Base-by-base conservation (phyloP, 2,329 filamentous ascomycete genomes). In the Fusarium sp. region DNA sequence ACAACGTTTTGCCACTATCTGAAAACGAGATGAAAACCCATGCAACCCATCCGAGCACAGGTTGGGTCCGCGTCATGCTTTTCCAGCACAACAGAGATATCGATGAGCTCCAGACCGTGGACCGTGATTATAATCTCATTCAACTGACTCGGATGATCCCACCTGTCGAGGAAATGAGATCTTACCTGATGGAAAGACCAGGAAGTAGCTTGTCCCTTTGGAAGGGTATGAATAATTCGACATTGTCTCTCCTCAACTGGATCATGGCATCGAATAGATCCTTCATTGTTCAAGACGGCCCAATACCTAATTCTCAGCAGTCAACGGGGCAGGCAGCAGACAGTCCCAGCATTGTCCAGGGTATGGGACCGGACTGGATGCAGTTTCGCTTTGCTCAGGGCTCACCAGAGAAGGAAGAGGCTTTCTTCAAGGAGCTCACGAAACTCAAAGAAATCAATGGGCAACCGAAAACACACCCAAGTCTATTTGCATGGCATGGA, bases 361-460 rank as follows among this genome's bases (percentile, higher is more conserved):
- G 90, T 0, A 88, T 95, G 81, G 74, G 83, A 0, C 82, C 79
- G 4, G 58, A 51, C 2, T 95, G 89, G 85, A 83, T 92, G 61
- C 93, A 97, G 77, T 97, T 97, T 74, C 87, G 92, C 27, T 93
- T 97, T 72, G 90, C 91, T 0, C 95, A 97, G 82, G 94, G 93
- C 8, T 91, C 93, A 0, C 93, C 93, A 0, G 93, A 97, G 74
- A 96, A 94, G 74, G 94, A 97, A 76, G 83, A 90, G 33, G 84
- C 87, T 2, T 97, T 97, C 75, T 81, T 89, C 6, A 79, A 87
- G 20, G 87, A 89, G 13, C 83, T 96, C 3, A 81, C 83, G 36
- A 75, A 62, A 13, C 27, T 64, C 14, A 56, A 80, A 5, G 83
- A 84, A n/a, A 18, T 20, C 10, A 7, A 51, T 23, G 77, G 77